phyloP scores from a whole-genome alignment of 345 rosid genomes.

The Syzygium aromaticum region DNA sequence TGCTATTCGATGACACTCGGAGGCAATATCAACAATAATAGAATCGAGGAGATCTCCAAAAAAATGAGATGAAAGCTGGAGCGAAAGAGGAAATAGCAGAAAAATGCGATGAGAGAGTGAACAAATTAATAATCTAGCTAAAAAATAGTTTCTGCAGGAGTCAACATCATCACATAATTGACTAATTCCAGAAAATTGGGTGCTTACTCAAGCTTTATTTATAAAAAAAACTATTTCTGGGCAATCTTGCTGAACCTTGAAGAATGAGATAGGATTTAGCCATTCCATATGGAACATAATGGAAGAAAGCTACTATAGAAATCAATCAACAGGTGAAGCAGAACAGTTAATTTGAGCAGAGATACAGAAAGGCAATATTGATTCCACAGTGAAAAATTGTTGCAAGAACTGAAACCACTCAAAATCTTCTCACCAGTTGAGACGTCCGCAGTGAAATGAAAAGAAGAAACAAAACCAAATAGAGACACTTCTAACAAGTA shows the following conservation, averaged over 20 bases:
- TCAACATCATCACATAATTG: background rate
- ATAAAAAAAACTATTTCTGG: background rate
- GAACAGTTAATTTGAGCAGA: background rate
- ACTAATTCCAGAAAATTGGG: background rate
- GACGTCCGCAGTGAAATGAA: background rate
- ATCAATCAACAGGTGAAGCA: background rate
- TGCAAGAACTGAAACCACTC: background rate
- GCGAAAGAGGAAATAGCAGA: background rate
- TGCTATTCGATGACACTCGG: conserved; percentile 83
- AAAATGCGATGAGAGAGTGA: background rate
- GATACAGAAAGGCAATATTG: background rate
- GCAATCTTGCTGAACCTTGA: background rate
- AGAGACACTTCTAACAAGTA: background rate
- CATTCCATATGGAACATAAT: background rate
- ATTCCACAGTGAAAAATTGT: too few species aligned
- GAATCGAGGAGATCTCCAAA: conserved; percentile 74
- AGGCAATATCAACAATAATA: conserved; percentile 87
- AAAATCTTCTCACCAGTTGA: background rate
- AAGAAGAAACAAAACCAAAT: background rate
- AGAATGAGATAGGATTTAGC: background rate
- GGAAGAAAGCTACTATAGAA: background rate
- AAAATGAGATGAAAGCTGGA: conserved; percentile 59
- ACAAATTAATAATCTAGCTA: background rate
- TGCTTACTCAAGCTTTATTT: background rate
- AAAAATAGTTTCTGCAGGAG: background rate